These are phyloP conservation scores for Peterozyma toletana DNA, from an alignment of 805 yeast genomes.

Conservation along the genomic window DNA sequence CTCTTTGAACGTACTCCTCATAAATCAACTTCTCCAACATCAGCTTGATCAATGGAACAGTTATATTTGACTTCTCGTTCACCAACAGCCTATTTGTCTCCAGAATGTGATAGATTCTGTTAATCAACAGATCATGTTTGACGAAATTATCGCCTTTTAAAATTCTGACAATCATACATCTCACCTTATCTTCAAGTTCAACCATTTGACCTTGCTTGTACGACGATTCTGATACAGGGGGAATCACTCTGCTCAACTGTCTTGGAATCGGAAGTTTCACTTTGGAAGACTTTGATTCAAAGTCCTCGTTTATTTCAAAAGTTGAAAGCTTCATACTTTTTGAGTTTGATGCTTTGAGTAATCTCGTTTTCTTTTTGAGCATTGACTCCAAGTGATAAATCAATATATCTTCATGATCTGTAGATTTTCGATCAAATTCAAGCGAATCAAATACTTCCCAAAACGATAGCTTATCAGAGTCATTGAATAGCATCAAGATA, in stretches of 20 bases:
- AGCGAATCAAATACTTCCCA: constrained; percentile 12
- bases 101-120: constrained; percentile 8
- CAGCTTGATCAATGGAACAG: constrained; percentile 21
- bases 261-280: background rate
- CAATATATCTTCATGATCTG: constrained; percentile 21
- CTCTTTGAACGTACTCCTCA: constrained; percentile 25
- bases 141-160: constrained; percentile 23
- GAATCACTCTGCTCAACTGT: background rate
- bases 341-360: constrained; percentile 12
- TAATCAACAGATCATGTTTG: constrained; percentile 20
- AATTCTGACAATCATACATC: constrained; percentile 21
- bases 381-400: constrained; percentile 22
- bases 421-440: constrained; percentile 9
- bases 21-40: constrained; percentile 26
- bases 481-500: constrained; percentile 25
- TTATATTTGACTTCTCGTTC: constrained; percentile 15
- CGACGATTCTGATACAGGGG: background rate
- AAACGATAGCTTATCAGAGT: constrained; percentile 11
- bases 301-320: constrained; percentile 3
- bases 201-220: background rate
- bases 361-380: constrained; percentile 21
- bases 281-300: constrained; percentile 5
- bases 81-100: constrained; percentile 8
- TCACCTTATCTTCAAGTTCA: constrained; percentile 22
- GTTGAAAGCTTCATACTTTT: background rate